These are phyloP conservation scores for Xylariaceae sp. DNA, from an alignment of 2,329 filamentous ascomycete genomes.

Conservation along the genomic window DNA sequence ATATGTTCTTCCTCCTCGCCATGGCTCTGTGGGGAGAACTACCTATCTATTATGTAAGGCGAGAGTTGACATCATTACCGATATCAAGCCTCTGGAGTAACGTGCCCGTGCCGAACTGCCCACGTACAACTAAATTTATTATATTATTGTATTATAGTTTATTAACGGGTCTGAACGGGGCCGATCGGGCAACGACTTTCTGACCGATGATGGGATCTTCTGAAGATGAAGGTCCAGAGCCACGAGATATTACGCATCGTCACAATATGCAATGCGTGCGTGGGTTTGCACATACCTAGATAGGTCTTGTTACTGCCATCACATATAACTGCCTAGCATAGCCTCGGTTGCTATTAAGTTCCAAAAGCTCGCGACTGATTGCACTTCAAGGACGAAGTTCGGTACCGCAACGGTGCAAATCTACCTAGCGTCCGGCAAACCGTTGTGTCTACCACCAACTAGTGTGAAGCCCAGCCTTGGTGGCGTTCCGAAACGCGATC, in stretches of 20 bases:
- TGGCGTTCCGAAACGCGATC: slow-evolving; percentile 8
- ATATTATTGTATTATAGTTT: too few species aligned
- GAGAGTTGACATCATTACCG: too few species aligned
- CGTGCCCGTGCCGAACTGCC: too few species aligned
- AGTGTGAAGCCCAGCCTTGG: slow-evolving; percentile 6
- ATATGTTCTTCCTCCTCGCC: too few species aligned
- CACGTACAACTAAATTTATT: too few species aligned
- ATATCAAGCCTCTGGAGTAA: too few species aligned
- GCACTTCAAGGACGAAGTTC: slow-evolving; percentile 15
- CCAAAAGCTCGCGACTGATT: slow-evolving; percentile 13
- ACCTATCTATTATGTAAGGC: too few species aligned
- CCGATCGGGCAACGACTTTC: background rate
- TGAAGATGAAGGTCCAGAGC: too few species aligned
- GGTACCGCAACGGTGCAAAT: slow-evolving; percentile 16
- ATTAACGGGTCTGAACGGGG: too few species aligned
- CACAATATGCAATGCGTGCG: background rate
- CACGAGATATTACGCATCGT: too few species aligned
- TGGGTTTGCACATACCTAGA: slow-evolving; percentile 1
- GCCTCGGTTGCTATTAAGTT: background rate
- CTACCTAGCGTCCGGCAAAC: slow-evolving; percentile 10
- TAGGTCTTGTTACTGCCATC: slow-evolving; percentile 6
- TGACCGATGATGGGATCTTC: background rate
- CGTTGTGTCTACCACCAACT: background rate
- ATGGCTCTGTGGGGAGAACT: too few species aligned
- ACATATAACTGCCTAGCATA: slow-evolving; percentile 8